Evolutionary conservation across 2,329 filamentous ascomycete genomes (phyloP).

Genomic region (Ophiocordyceps robertsii): DNA sequence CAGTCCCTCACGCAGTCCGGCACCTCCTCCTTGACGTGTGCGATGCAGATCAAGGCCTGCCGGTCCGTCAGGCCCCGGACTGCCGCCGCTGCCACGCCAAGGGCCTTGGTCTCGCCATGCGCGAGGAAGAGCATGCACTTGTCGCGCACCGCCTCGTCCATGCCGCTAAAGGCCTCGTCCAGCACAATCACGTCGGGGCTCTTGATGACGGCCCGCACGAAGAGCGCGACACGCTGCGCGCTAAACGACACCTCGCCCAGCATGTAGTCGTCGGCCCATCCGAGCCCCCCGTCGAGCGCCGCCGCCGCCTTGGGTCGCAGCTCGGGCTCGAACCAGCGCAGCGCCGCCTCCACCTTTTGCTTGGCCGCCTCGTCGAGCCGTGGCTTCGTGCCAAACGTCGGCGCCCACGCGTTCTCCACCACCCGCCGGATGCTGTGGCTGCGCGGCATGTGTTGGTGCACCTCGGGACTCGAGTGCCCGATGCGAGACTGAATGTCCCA

Average conservation of each 20-base stretch:
- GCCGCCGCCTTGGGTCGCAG: conserved; percentile 42
- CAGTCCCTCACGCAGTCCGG: conserved; percentile 72
- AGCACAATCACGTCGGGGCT: conserved; percentile 70
- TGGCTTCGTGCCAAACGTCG: conserved; percentile 67
- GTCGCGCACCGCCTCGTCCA: conserved; percentile 70
- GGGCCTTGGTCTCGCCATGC: conserved; percentile 42
- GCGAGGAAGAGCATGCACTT: conserved; percentile 75
- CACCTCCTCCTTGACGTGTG: conserved; percentile 82
- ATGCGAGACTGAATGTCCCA: conserved; percentile 87
- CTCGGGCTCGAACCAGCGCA: conserved; percentile 68
- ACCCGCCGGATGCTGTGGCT: conserved; percentile 58
- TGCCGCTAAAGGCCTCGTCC: conserved; percentile 79
- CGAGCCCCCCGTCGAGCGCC: conserved; percentile 12
- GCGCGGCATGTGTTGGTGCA: conserved; percentile 84
- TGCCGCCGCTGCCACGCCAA: conserved; percentile 29
- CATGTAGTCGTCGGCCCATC: conserved; percentile 53
- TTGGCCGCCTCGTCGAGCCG: conserved; percentile 43
- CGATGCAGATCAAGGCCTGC: conserved; percentile 85
- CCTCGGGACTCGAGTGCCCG: conserved; percentile 86
- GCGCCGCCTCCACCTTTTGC: conserved; percentile 50
- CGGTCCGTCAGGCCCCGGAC: conserved; percentile 50
- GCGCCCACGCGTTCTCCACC: conserved; percentile 78
- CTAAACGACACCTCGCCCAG: conserved; percentile 71
- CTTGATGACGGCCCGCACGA: conserved; percentile 71
- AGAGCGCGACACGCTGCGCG: conserved; percentile 72